phyloP scores from a whole-genome alignment of 306 rosid genomes.

The Lathyrus tuberosus region DNA sequence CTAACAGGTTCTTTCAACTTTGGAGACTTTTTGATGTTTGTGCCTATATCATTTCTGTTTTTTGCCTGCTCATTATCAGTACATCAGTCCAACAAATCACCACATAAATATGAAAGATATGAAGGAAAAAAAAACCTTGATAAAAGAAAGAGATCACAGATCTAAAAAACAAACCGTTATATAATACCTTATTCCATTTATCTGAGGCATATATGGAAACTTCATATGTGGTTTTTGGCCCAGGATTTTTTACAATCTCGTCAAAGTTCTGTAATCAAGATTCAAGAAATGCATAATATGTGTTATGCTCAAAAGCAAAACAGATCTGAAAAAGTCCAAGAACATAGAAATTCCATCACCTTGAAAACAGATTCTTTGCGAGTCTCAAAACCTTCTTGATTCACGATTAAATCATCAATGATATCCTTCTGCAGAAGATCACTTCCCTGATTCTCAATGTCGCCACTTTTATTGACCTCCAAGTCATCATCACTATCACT shows the following conservation, averaged over 20 bases:
- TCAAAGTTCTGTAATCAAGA: constrained; percentile 58
- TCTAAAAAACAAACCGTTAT: constrained; percentile 6
- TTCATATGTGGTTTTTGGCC: constrained; percentile 77
- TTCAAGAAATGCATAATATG: constrained; percentile 38
- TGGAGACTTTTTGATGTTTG: constrained; percentile 45
- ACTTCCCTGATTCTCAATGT: constrained; percentile 37
- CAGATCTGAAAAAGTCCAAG: neutral
- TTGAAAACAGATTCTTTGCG: constrained; percentile 62
- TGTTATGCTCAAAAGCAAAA: constrained; percentile 40
- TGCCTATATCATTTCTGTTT: constrained; percentile 45
- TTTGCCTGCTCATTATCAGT: constrained; percentile 57
- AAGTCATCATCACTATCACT: constrained; percentile 78
- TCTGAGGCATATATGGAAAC: constrained; percentile 80
- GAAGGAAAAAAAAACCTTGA: neutral
- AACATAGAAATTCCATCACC: constrained; percentile 49
- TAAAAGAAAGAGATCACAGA: constrained; percentile 2
- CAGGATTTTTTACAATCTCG: constrained; percentile 65
- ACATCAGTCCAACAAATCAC: constrained; percentile 12
- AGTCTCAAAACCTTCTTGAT: constrained; percentile 48
- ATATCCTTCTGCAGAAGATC: constrained; percentile 44
- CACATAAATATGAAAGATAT: constrained; percentile 9
- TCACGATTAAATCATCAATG: constrained; percentile 36
- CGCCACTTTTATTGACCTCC: constrained; percentile 43
- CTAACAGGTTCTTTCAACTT: constrained; percentile 38
- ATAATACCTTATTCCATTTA: constrained; percentile 74